Evolutionary conservation across 768 basidiomycete species (phyloP), one percentile per base, ranked within the genome.

Genomic region (Bullera alba): DNA sequence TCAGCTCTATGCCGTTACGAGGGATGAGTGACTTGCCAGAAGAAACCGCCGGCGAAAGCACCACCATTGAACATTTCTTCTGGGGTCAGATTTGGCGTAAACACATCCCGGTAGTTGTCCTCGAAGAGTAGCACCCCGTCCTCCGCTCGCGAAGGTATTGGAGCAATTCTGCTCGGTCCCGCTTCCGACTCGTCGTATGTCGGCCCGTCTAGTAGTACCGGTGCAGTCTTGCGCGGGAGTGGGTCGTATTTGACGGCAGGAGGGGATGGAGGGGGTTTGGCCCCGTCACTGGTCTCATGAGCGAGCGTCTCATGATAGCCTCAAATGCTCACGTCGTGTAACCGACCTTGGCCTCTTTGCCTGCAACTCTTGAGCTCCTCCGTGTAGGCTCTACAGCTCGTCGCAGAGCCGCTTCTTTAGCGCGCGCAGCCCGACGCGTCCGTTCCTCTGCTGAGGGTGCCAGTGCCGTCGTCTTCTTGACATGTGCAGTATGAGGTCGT

Each of bases 61-160:
- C 71, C 71, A 1, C 60, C 61, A 15, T 34, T 21, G 27, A 72
- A 72, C 57, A 72, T 67, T 50, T 72, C 71, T 35, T 67, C 58
- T 1, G 71, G 71, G 0, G 69, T 69, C 7, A 72, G 14, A 54
- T 72, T 72, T 17, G 71, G 71, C 42, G 58, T 65, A 48, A 72
- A 72, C 6, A 70, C 60, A 14, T 47, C 62, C 28, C 47, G 38
- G 61, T 63, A 72, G 27, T 65, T 29, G 1, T 63, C 65, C 26
- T 70, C 66, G 43, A 72, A 72, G 1, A 65, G 14, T 44, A 72
- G 45, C 23, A 50, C 58, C 15, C 63, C 67, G 45, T 68, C 66
- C 2, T 29, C 35, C 2, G 26, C 47, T 25, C 65, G 42, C 5
- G 38, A 55, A 10, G 71, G 69, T 41, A 46, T 23, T 0, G 59